Base-by-base conservation (phyloP, 2,329 filamentous ascomycete species). In the Magnaporthiopsis incrustans region DNA sequence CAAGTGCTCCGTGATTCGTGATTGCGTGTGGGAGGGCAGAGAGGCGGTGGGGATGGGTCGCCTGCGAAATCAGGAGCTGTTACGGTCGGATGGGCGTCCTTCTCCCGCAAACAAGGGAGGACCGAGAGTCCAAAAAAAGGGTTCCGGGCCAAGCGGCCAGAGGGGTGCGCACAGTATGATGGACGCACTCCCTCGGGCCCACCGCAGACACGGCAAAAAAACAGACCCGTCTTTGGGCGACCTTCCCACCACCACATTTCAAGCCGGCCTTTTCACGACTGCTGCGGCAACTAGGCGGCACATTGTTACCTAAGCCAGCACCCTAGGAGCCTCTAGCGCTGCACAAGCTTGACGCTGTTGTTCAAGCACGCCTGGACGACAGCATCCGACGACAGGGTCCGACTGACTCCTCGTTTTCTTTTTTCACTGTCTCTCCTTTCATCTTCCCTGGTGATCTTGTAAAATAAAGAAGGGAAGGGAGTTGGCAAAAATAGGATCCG, bases 1-100 rank as follows among this genome's bases (percentile, higher is more conserved):
- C 59, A 60, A 60, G 59, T 38, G 59, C 59, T 60, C 59, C 59
- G 59, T 60, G 59, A 25, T 53, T 53, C 59, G 59, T 60, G 59
- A 25, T 53, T 53, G 44, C 3, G 44, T 53, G 44, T 53, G 22
- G 44, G 44, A 22, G 22, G n/a, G 18, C 44, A 22, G 44, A 53
- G 22, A 53, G 44, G 44, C 44, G 44, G 44, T 53, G 44, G 44
- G 44, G 44, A 53, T 53, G 2, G 22, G 44, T 53, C 44, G 44
- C 44, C 44, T 53, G 44, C 22, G n/a, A 53, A 53, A 53, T 53
- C 44, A 53, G 44, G 44, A 53, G 44, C 44, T 53, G 44, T 53
- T 53, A 53, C 44, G 44, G 44, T n/a, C n/a, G n/a, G n/a, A n/a
- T 30, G 44, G 44, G 44, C 7, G 44, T 11, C 44, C 18, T 53